Evolutionary conservation across 2,329 filamentous ascomycete genomes (phyloP).

Genomic region (Ilyonectria robusta): DNA sequence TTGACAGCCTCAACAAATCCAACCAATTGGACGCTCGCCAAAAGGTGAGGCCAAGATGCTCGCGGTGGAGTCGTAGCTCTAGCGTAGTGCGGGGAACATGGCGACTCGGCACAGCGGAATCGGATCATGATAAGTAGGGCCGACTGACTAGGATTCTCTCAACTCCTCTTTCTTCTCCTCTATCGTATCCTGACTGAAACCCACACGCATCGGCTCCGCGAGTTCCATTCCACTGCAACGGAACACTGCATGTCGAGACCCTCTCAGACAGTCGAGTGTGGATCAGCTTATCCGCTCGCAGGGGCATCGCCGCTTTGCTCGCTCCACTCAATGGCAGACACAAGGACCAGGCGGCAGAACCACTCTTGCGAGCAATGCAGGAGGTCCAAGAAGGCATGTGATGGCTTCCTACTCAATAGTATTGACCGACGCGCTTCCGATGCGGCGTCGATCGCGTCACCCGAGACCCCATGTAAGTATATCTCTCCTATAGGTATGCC

Average conservation of each 20-base stretch:
- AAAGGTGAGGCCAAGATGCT: constrained; percentile 19
- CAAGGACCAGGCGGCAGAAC: constrained; percentile 39
- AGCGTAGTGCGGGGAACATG: constrained; percentile 32
- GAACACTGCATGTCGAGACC: not conserved
- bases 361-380: constrained; percentile 46
- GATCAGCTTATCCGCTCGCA: constrained; percentile 9
- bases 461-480: constrained; percentile 12
- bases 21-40: constrained; percentile 20
- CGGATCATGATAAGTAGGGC: constrained; percentile 24
- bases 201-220: constrained; percentile 21
- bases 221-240: not conserved
- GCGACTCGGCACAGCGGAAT: constrained; percentile 30
- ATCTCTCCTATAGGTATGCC: not conserved
- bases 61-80: constrained; percentile 28
- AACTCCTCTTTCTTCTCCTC: constrained; percentile 6
- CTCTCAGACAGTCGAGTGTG: not conserved
- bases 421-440: constrained; percentile 18
- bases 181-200: constrained; percentile 7
- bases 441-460: constrained; percentile 6
- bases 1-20: constrained; percentile 9
- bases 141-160: constrained; percentile 15
- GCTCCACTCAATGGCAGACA: constrained; percentile 26
- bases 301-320: not conserved
- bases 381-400: constrained; percentile 46
- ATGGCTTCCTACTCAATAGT: constrained; percentile 41